Conservation (phyloP, 225 moss, liverwort and hornwort genomes). For the Physcomitrium patens region DNA sequence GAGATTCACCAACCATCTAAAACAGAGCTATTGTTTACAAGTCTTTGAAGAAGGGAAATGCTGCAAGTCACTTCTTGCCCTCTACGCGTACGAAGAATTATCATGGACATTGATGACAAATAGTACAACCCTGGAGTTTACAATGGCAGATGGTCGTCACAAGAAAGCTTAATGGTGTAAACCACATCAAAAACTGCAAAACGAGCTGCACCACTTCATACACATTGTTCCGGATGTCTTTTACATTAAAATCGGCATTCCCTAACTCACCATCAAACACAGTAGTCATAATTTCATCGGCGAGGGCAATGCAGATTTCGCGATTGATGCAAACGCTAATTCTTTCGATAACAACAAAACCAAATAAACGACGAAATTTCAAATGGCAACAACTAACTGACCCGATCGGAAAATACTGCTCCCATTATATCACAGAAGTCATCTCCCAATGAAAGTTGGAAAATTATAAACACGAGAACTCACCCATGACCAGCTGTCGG, state of each 20-base stretch:
- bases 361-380: background rate
- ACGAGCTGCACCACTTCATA: background rate
- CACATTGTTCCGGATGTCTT: background rate
- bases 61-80: background rate
- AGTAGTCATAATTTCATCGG: slow-evolving; percentile 3
- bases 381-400: background rate
- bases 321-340: background rate
- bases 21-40: background rate
- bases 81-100: background rate
- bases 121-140: background rate
- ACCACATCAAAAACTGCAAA: background rate
- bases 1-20: slow-evolving; percentile 2
- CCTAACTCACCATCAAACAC: background rate
- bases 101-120: slow-evolving; percentile 8
- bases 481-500: slow-evolving; percentile 95
- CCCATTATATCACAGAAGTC: background rate
- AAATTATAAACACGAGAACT: slow-evolving; percentile 6
- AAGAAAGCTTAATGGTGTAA: background rate
- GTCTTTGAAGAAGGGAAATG: background rate
- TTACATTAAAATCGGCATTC: background rate
- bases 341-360: slow-evolving; percentile 9
- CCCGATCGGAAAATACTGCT: background rate
- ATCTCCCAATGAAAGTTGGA: background rate
- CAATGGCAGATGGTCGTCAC: background rate
- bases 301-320: background rate